Conservation (phyloP, 495 filamentous ascomycete species). For the Tuber aestivum region DNA sequence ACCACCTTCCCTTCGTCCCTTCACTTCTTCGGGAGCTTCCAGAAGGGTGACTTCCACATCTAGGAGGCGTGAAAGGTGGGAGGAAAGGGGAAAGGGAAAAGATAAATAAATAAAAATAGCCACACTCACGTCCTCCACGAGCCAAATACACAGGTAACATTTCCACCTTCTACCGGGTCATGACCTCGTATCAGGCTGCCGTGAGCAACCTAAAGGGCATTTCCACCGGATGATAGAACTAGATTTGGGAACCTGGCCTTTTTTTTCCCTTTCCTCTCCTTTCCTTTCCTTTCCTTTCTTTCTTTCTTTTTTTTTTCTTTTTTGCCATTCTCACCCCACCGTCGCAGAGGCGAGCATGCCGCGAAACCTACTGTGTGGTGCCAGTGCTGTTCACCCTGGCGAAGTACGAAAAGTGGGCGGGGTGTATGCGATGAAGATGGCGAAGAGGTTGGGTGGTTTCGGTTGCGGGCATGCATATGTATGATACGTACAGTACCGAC, state of each 20-base stretch:
- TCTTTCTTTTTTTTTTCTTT: not conserved
- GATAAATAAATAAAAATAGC: not conserved
- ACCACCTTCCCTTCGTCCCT: not conserved
- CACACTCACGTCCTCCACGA: not conserved
- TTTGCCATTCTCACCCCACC: not conserved
- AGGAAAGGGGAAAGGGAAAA: not conserved
- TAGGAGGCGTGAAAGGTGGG: not conserved
- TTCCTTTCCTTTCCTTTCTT: too few relatives aligned
- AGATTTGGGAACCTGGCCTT: not conserved
- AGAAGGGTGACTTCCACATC: not conserved
- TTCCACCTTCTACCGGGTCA: not conserved
- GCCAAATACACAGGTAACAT: not conserved
- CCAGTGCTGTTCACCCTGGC: not conserved
- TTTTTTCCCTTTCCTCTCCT: too few relatives aligned
- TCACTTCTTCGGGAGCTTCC: not conserved
- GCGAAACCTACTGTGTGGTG: not conserved
- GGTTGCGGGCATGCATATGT: not conserved
- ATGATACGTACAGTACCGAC: too few relatives aligned
- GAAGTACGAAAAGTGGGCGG: not conserved
- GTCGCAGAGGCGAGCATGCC: not conserved
- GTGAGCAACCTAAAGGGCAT: not conserved
- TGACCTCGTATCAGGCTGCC: not conserved
- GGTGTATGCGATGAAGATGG: not conserved
- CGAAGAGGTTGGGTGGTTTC: not conserved
- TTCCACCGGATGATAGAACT: not conserved